phyloP scores from a whole-genome alignment of 371 early-diverging fungal genomes.

The Mycotypha africana region DNA sequence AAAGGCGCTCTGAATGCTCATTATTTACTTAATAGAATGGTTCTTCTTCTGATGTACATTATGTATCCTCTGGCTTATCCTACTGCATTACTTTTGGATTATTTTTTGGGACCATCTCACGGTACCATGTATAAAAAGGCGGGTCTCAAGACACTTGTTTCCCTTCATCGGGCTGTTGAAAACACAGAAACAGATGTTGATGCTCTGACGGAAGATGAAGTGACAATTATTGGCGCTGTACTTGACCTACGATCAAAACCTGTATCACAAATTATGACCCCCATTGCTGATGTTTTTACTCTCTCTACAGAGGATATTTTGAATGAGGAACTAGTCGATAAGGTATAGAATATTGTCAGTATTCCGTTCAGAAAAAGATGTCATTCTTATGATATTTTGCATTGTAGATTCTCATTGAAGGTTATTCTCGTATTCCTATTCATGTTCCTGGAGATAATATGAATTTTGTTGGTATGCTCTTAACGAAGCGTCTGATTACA shows the following conservation, averaged over 20 bases:
- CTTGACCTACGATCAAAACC: conserved; percentile 89
- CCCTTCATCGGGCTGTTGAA: conserved; percentile 79
- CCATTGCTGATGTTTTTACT: conserved; percentile 81
- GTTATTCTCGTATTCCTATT: conserved; percentile 91
- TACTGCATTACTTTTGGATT: conserved; percentile 74
- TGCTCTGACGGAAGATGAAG: conserved; percentile 85
- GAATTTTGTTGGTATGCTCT: conserved; percentile 88
- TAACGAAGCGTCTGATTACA: conserved; percentile 86
- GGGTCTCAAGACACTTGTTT: conserved; percentile 87
- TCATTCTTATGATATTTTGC: too few relatives aligned
- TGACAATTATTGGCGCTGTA: conserved; percentile 89
- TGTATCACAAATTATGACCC: conserved; percentile 85
- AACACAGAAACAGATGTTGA: conserved; percentile 61
- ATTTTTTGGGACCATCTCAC: conserved; percentile 75
- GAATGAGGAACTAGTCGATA: conserved; percentile 61
- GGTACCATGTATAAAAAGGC: conserved; percentile 79
- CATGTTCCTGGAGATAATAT: conserved; percentile 50
- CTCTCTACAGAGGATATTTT: conserved; percentile 64
- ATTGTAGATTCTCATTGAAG: conserved; percentile 50
- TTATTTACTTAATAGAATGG: conserved; percentile 28
- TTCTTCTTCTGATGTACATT: conserved; percentile 58
- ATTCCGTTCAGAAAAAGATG: too few relatives aligned
- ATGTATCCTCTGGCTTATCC: conserved; percentile 79
- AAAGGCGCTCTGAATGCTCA: too few relatives aligned
- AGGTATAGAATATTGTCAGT: too few relatives aligned